Percentiles rank a stretch among this genome's conserved stretches.
These are phyloP conservation scores for Sclerotinia nivalis DNA, from an alignment of 2,329 filamentous ascomycete genomes.

Conservation along the genomic window DNA sequence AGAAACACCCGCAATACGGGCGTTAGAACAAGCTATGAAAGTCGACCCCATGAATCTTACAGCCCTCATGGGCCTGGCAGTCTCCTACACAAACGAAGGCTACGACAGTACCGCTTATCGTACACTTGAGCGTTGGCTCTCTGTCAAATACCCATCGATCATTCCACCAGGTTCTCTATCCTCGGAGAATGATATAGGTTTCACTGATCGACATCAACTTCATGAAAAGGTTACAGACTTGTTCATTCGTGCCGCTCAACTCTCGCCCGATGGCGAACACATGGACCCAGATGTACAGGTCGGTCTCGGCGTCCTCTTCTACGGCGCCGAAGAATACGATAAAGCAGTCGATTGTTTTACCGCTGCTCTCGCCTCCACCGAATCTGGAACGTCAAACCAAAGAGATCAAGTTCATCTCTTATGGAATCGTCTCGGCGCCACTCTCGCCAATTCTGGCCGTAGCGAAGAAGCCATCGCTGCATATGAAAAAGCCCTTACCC, in stretches of 20 bases:
- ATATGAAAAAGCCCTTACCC: conserved; percentile 86
- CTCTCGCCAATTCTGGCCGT: conserved; percentile 89
- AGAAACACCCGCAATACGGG: conserved; percentile 91
- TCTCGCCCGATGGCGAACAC: conserved; percentile 86
- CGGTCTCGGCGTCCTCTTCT: conserved; percentile 93
- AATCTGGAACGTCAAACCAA: conserved; percentile 80
- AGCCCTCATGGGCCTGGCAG: conserved; percentile 91
- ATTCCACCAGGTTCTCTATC: conserved; percentile 69
- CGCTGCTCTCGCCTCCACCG: conserved; percentile 81
- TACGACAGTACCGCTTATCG: conserved; percentile 97
- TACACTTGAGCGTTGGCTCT: conserved; percentile 93
- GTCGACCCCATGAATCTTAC: conserved; percentile 83
- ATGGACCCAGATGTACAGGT: conserved; percentile 99
- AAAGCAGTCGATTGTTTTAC: conserved; percentile 99
- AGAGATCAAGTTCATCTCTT: conserved; percentile 86
- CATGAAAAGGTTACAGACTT: conserved; percentile 87
- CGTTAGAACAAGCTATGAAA: conserved; percentile 86
- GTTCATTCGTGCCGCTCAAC: conserved; percentile 89
- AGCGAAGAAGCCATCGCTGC: conserved; percentile 95
- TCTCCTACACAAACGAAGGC: conserved; percentile 98
- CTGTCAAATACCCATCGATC: conserved; percentile 88
- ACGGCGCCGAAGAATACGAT: conserved; percentile 95
- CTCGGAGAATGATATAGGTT: conserved; percentile 79
- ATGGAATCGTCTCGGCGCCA: conserved; percentile 96
- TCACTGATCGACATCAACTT: conserved; percentile 86